These are phyloP conservation scores for Thielaviopsis ethacetica DNA, from an alignment of 2,329 filamentous ascomycete genomes.

Conservation along the genomic window DNA sequence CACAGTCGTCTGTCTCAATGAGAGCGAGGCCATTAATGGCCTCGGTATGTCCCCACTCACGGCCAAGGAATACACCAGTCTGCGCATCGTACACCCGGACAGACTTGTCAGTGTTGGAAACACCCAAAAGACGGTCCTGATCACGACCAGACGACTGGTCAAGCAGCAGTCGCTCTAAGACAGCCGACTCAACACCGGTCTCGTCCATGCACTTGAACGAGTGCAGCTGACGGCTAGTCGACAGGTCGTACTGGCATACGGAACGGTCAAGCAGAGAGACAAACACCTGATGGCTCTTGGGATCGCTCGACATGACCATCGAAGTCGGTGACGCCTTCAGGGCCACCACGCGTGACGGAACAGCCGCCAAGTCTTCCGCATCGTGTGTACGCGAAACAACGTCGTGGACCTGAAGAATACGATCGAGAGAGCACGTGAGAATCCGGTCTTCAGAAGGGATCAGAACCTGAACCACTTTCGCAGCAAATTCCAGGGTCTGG, in stretches of 20 bases:
- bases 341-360: conserved; percentile 61
- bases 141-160: conserved; percentile 37
- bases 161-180: conserved; percentile 62
- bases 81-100: conserved; percentile 75
- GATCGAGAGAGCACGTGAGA: conserved; percentile 76
- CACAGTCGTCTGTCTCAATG: conserved; percentile 40
- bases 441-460: conserved; percentile 60
- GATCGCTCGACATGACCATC: conserved; percentile 54
- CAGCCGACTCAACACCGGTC: conserved; percentile 63
- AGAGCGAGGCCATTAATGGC: conserved; percentile 75
- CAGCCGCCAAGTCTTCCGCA: conserved; percentile 52
- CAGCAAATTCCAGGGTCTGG: conserved; percentile 86
- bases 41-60: conserved; percentile 92
- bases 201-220: conserved; percentile 75
- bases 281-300: conserved; percentile 30
- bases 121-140: conserved; percentile 57
- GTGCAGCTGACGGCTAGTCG: conserved; percentile 50
- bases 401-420: conserved; percentile 71
- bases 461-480: conserved; percentile 60
- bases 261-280: conserved; percentile 46
- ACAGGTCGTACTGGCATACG: conserved; percentile 43
- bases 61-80: conserved; percentile 60
- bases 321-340: conserved; percentile 78
- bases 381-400: conserved; percentile 53
- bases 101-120: conserved; percentile 91